Percentiles rank a stretch among this genome's conserved stretches.
Conservation (phyloP, 2,329 filamentous ascomycete species). For the Lecanoromycetidae sp. region DNA sequence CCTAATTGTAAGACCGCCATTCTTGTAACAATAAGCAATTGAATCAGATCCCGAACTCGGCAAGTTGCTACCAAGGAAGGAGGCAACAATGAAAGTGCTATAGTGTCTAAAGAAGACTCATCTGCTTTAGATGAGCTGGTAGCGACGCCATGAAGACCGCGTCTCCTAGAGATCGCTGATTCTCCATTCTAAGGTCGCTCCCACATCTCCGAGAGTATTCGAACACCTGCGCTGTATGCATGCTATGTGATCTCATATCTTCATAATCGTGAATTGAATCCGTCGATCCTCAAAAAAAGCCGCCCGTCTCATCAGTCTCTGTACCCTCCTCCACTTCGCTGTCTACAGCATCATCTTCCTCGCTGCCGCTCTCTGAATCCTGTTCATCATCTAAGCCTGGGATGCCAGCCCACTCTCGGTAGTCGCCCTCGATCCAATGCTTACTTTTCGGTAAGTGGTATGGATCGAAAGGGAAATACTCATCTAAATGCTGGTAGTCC, state of each 20-base stretch:
- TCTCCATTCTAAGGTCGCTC: too few relatives aligned
- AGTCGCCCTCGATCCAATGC: slow-evolving; percentile 75
- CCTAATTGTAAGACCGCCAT: too few relatives aligned
- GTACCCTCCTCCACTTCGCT: slow-evolving; percentile 13
- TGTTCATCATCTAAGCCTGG: slow-evolving; percentile 53
- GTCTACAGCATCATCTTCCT: slow-evolving; percentile 36
- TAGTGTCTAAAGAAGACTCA: too few relatives aligned
- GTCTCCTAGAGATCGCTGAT: too few relatives aligned
- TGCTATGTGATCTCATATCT: slow-evolving; percentile 1
- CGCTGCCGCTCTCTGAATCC: slow-evolving; percentile 43
- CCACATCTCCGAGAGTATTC: background rate
- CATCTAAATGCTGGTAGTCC: slow-evolving; percentile 72
- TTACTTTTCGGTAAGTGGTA: slow-evolving; percentile 82
- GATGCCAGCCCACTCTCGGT: slow-evolving; percentile 66
- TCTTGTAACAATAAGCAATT: too few relatives aligned
- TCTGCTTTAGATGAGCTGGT: too few relatives aligned
- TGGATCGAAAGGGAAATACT: slow-evolving; percentile 95
- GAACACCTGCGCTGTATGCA: background rate
- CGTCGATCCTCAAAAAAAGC: background rate
- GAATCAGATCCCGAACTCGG: too few relatives aligned
- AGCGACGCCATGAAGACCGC: too few relatives aligned
- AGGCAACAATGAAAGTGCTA: too few relatives aligned
- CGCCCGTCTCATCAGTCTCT: slow-evolving; percentile 12
- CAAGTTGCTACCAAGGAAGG: too few relatives aligned
- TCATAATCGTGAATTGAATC: background rate